Base-by-base conservation (phyloP, 257 asterid genomes). In the Petrea volubilis region DNA sequence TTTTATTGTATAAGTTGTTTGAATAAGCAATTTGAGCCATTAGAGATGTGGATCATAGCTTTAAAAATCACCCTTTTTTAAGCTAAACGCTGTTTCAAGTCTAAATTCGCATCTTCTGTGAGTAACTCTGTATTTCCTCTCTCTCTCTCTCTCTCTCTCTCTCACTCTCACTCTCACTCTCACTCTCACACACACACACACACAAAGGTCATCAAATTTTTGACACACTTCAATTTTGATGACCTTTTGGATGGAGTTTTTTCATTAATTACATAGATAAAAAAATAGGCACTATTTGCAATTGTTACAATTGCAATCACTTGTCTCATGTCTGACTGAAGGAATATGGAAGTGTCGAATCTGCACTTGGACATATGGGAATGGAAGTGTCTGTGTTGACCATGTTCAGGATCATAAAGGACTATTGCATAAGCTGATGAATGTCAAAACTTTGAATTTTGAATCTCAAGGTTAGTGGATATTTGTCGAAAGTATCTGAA, bases 311-410 rank as follows among this genome's bases (percentile, higher is more conserved):
- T 74, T 81, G 82, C 81, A 79, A 65, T 75, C 83, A 79, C 72
- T 59, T 52, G 36, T 72, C 52, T 75, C 72, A 65, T 82, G 74
- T 81, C 46, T 89, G 76, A 80, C 83, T 87, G 93, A 92, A 90
- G 98, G 97, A 81, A 73, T 75, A 77, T 93, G 98, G 98, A 93
- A 90, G 85, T 93, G 97, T 87, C 87, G 85, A 82, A 69, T 84
- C 89, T 93, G 97, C 97, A 34, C 81, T 80, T 90, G 97, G 98
- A 85, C 82, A 64, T 77, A 86, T 73, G 72, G 79, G 81, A 81
- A 83, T 78, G 88, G 88, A 77, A 81, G 81, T 82, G 76, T 82
- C 75, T 64, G 76, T 81, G 62, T 76, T 69, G 92, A 83, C 71
- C 90, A 67, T 82, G 72, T 74, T 76, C 94, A 72, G 83, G 83